phyloP scores from a whole-genome alignment of 2,329 filamentous ascomycete genomes.

The Grosmannia clavigera region DNA sequence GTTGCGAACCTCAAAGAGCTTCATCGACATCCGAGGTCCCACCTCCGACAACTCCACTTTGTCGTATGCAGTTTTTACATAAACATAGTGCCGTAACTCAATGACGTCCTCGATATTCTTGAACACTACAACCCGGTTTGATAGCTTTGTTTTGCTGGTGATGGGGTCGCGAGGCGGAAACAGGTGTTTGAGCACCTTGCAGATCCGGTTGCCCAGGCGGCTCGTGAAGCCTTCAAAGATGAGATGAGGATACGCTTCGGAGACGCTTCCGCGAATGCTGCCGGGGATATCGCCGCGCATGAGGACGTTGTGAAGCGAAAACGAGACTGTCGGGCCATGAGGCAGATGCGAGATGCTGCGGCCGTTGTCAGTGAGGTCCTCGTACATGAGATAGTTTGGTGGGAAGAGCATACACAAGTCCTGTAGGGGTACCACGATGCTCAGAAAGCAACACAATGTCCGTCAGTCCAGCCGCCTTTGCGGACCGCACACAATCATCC shows the following conservation, averaged over 20 bases:
- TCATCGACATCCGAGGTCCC: conserved; percentile 94
- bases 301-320: conserved; percentile 80
- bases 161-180: conserved; percentile 79
- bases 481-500: conserved; percentile 71
- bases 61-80: conserved; percentile 71
- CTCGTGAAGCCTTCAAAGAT: conserved; percentile 92
- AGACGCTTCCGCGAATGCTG: conserved; percentile 73
- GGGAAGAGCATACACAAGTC: conserved; percentile 32
- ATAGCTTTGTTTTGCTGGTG: conserved; percentile 61
- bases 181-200: conserved; percentile 84
- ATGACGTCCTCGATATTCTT: conserved; percentile 91
- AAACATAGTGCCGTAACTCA: conserved; percentile 81
- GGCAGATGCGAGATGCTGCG: conserved; percentile 71
- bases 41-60: conserved; percentile 83
- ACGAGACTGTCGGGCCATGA: conserved; percentile 76
- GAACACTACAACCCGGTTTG: conserved; percentile 82
- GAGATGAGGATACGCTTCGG: conserved; percentile 84
- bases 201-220: conserved; percentile 65
- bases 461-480: conserved; percentile 65
- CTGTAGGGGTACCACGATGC: conserved; percentile 83
- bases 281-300: conserved; percentile 88
- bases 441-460: conserved; percentile 86
- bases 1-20: conserved; percentile 81
- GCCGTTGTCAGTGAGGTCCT: neutral
- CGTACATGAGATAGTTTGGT: neutral